Percentiles rank a stretch among this genome's conserved stretches.
Conservation (phyloP, 2,329 filamentous ascomycete species). For the Blastomyces percursus region DNA sequence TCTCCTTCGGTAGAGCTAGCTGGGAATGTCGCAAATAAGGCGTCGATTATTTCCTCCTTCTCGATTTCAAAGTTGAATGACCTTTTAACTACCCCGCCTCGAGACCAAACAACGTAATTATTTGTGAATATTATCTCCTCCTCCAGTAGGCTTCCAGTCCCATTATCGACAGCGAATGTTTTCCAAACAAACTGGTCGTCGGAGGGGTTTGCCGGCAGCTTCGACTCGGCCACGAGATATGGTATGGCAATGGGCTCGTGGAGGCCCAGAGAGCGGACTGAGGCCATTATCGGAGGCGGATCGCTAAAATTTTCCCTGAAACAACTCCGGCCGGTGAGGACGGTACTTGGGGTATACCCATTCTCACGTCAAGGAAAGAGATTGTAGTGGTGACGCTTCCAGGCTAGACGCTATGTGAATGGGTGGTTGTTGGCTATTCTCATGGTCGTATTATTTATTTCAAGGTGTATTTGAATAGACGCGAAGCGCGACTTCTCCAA, state of each 20-base stretch:
- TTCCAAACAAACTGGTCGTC: slow-evolving; percentile 63
- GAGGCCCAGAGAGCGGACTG: slow-evolving; percentile 78
- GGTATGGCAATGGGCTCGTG: slow-evolving; percentile 76
- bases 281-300: slow-evolving; percentile 56
- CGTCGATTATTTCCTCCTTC: slow-evolving; percentile 75
- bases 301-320: slow-evolving; percentile 14
- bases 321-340: slow-evolving; percentile 18
- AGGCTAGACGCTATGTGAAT: slow-evolving; percentile 13
- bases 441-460: neutral
- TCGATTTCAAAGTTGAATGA: slow-evolving; percentile 78
- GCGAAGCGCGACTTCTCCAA: slow-evolving; percentile 6
- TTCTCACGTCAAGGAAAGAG: slow-evolving; percentile 15
- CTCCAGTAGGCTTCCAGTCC: slow-evolving; percentile 41
- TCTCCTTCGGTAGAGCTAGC: slow-evolving; percentile 24
- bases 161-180: slow-evolving; percentile 42
- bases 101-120: slow-evolving; percentile 75
- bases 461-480: slow-evolving; percentile 1
- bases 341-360: slow-evolving; percentile 20
- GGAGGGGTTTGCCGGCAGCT: slow-evolving; percentile 58
- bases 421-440: neutral
- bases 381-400: slow-evolving; percentile 11
- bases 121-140: slow-evolving; percentile 73
- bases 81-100: slow-evolving; percentile 72
- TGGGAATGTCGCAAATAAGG: slow-evolving; percentile 74
- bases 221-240: slow-evolving; percentile 69